Evolutionary conservation across 108 stramenopile species (phyloP).

Genomic region (Poteriospumella lacustris): DNA sequence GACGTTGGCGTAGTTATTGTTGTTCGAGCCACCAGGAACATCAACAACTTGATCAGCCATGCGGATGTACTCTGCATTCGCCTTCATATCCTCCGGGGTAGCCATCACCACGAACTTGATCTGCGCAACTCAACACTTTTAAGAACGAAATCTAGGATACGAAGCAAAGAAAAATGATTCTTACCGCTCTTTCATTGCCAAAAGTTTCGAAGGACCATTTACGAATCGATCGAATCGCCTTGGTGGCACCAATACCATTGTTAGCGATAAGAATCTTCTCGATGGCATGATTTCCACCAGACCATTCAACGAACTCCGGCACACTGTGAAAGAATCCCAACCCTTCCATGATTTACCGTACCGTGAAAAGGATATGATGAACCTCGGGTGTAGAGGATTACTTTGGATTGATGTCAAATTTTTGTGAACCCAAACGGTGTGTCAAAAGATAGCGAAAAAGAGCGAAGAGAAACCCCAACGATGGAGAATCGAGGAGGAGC

Average conservation of each 20-base stretch:
- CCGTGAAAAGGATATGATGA: too few relatives aligned
- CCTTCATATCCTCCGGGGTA: constrained; percentile 81
- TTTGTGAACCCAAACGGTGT: too few relatives aligned
- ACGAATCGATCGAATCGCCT: constrained; percentile 91
- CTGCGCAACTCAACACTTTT: neutral
- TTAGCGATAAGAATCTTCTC: constrained; percentile 61
- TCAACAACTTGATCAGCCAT: constrained; percentile 98
- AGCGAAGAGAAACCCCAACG: too few relatives aligned
- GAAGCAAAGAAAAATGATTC: neutral
- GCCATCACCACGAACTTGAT: constrained; percentile 94
- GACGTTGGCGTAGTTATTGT: constrained; percentile 99
- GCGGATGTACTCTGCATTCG: constrained; percentile 99
- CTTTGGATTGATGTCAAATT: too few relatives aligned
- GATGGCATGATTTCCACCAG: constrained; percentile 54
- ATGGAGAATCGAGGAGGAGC: too few relatives aligned
- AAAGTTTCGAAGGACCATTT: constrained; percentile 61
- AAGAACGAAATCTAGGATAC: neutral
- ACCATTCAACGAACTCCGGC: constrained; percentile 49
- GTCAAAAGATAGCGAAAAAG: too few relatives aligned
- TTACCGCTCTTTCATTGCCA: constrained; percentile 27
- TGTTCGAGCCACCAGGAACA: constrained; percentile 98
- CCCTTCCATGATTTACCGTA: too few relatives aligned
- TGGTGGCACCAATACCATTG: constrained; percentile 84
- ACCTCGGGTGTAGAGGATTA: too few relatives aligned
- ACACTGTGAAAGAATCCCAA: too few relatives aligned